Percentiles rank a stretch among this genome's conserved stretches.
Evolutionary conservation across 441 rosid genomes (phyloP).

Genomic region (Brassica hybrid): DNA sequence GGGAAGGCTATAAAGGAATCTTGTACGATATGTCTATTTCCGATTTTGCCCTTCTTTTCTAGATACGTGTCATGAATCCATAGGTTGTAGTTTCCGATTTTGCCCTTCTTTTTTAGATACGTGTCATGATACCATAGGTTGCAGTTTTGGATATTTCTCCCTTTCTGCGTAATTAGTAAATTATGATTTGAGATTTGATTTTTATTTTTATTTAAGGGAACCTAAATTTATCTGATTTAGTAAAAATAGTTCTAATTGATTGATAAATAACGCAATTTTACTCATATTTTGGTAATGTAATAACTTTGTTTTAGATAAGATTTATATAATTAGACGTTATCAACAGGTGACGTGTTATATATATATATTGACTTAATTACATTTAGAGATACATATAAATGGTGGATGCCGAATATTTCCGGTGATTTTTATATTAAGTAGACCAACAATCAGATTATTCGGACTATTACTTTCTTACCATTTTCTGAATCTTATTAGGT

Average conservation of each 20-base stretch:
- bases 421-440: not conserved
- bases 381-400: not conserved
- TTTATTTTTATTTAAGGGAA: not conserved
- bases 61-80: not conserved
- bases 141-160: not conserved
- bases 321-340: not conserved
- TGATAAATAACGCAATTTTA: not conserved
- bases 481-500: not conserved
- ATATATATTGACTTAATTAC: not conserved
- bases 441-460: not conserved
- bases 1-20: conserved; percentile 42
- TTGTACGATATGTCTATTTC: not conserved
- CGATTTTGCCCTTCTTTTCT: conserved; percentile 11
- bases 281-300: not conserved
- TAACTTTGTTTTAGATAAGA: not conserved
- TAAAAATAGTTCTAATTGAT: not conserved
- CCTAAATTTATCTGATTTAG: conserved; percentile 14
- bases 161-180: not conserved
- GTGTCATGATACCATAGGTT: not conserved
- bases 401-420: not conserved
- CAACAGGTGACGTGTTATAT: not conserved
- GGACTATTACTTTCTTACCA: not conserved
- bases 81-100: not conserved
- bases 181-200: conserved; percentile 4
- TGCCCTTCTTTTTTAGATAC: conserved; percentile 10